These are phyloP conservation scores for Galerina marginata DNA, from an alignment of 768 basidiomycete genomes.

Conservation along the genomic window DNA sequence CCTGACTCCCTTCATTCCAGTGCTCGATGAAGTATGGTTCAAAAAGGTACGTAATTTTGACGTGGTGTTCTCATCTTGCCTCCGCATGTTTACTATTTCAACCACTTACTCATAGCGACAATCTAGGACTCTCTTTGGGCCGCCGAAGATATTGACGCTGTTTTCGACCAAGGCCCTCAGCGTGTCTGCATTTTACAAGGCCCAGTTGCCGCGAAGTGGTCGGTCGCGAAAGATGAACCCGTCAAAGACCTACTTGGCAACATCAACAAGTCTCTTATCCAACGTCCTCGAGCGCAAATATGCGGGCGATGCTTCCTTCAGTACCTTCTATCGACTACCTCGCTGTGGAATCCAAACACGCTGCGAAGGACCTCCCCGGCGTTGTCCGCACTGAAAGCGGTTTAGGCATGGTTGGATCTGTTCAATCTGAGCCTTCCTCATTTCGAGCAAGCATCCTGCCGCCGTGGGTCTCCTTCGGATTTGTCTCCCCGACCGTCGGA, in stretches of 20 bases:
- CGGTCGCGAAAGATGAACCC: constrained; percentile 89
- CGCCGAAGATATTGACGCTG: constrained; percentile 97
- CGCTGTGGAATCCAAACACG: constrained; percentile 45
- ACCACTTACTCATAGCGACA: constrained; percentile 15
- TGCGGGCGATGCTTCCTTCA: constrained; percentile 68
- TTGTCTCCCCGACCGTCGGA: no score
- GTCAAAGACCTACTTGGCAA: constrained; percentile 91
- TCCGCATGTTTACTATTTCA: constrained; percentile 7
- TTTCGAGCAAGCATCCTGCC: no score
- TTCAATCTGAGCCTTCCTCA: no score
- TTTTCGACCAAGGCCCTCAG: constrained; percentile 98
- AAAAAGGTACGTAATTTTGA: constrained; percentile 76
- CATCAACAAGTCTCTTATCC: constrained; percentile 78
- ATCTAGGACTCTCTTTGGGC: constrained; percentile 94
- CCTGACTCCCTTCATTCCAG: constrained; percentile 97
- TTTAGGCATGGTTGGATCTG: no score
- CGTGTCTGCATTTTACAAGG: constrained; percentile 98
- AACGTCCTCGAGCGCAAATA: constrained; percentile 82
- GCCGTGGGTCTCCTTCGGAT: no score
- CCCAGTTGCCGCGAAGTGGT: constrained; percentile 91
- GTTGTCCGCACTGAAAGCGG: constrained; percentile 48
- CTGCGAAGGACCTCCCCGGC: constrained; percentile 40
- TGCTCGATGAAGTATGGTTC: constrained; percentile 99
- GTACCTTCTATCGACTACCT: constrained; percentile 90
- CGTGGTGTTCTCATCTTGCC: constrained; percentile 19